These are phyloP conservation scores for Ophiosphaerella narmari DNA, from an alignment of 2,329 filamentous ascomycete genomes.

Conservation along the genomic window DNA sequence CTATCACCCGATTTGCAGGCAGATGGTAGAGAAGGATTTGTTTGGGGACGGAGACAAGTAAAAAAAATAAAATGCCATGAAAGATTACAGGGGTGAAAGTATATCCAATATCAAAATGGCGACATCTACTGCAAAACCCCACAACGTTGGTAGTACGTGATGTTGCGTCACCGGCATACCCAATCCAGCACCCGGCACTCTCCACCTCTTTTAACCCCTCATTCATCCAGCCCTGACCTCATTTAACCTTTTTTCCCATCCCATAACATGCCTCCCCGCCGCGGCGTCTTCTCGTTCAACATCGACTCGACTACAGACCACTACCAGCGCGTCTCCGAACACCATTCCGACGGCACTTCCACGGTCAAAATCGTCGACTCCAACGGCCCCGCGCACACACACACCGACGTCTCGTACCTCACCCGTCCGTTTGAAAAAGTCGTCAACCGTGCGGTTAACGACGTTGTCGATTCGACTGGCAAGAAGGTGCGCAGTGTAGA, in stretches of 20 bases:
- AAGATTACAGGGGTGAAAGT: too few species aligned
- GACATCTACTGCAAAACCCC: too few species aligned
- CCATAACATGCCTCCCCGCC: slow-evolving; percentile 30
- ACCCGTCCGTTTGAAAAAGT: slow-evolving; percentile 45
- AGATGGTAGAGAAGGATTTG: slow-evolving; percentile 84
- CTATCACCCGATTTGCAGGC: slow-evolving; percentile 86
- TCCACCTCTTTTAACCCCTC: slow-evolving; percentile 21
- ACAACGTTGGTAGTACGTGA: too few species aligned
- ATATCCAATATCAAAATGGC: too few species aligned
- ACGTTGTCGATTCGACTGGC: slow-evolving; percentile 31
- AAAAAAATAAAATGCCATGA: too few species aligned
- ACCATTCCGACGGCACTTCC: slow-evolving; percentile 37
- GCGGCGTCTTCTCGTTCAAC: slow-evolving; percentile 45
- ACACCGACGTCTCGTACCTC: slow-evolving; percentile 39
- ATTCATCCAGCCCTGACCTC: slow-evolving; percentile 25
- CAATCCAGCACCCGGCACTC: slow-evolving; percentile 28
- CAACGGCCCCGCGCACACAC: slow-evolving; percentile 38
- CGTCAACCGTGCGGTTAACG: slow-evolving; percentile 39
- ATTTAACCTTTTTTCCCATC: slow-evolving; percentile 21
- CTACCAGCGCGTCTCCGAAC: slow-evolving; percentile 44
- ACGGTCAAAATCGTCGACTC: slow-evolving; percentile 42
- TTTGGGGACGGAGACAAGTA: slow-evolving; percentile 47
- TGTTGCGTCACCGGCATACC: slow-evolving; percentile 28
- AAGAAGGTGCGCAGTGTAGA: slow-evolving; percentile 28
- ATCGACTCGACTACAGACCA: slow-evolving; percentile 47